Percentiles rank a stretch among this genome's conserved stretches.
These are phyloP conservation scores for Colletotrichum sp. DNA, from an alignment of 2,329 filamentous ascomycete genomes.

Conservation along the genomic window DNA sequence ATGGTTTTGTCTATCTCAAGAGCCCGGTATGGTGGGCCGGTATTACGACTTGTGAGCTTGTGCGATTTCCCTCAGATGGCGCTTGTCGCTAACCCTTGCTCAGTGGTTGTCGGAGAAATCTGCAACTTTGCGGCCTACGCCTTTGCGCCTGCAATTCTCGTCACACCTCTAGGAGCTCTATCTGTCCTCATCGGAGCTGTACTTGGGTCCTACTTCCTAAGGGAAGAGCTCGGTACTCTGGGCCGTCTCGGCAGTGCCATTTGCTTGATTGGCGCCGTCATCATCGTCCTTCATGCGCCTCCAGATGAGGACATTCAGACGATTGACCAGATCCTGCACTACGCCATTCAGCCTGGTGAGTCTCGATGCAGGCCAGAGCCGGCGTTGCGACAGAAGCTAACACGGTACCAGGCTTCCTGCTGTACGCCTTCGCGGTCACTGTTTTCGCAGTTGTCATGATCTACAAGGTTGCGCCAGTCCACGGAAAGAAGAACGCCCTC, in stretches of 20 bases:
- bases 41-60: constrained; percentile 79
- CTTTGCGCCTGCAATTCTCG: constrained; percentile 97
- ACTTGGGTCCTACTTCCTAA: constrained; percentile 90
- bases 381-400: neutral
- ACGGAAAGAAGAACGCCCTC: constrained; percentile 94
- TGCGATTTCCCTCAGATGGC: neutral
- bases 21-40: constrained; percentile 98
- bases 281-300: constrained; percentile 96
- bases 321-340: constrained; percentile 89
- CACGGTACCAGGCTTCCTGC: constrained; percentile 73
- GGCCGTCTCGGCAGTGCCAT: constrained; percentile 96
- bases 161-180: constrained; percentile 91
- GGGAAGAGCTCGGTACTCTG: constrained; percentile 86
- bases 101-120: constrained; percentile 90
- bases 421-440: constrained; percentile 82
- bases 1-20: constrained; percentile 91
- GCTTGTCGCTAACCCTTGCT: neutral
- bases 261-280: constrained; percentile 93
- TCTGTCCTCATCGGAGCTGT: constrained; percentile 96
- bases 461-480: constrained; percentile 85
- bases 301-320: constrained; percentile 90
- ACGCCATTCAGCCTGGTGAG: constrained; percentile 89
- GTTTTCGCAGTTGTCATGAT: constrained; percentile 94
- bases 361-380: neutral
- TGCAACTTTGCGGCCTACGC: constrained; percentile 99